Conservation (phyloP, 2,329 filamentous ascomycete species). For the Stylonectria norvegica region DNA sequence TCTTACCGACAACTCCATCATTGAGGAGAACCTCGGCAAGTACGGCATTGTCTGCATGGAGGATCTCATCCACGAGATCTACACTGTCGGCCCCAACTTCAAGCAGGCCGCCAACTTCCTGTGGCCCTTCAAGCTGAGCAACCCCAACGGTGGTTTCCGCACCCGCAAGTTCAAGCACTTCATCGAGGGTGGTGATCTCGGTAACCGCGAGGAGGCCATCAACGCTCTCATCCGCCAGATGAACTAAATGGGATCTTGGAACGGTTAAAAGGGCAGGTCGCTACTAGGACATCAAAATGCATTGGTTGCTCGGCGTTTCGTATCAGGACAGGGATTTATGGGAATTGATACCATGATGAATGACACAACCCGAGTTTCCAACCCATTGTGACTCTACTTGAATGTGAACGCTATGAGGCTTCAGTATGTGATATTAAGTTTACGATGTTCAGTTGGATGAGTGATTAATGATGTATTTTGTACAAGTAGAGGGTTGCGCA, state of each 20-base stretch:
- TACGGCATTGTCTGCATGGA: slow-evolving; percentile 99
- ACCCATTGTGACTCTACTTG: slow-evolving; percentile 18
- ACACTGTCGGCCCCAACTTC: slow-evolving; percentile 98
- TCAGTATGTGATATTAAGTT: not conserved
- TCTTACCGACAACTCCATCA: slow-evolving; percentile 95
- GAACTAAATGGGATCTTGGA: slow-evolving; percentile 63
- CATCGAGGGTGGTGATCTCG: slow-evolving; percentile 96
- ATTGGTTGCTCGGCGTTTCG: slow-evolving; percentile 41
- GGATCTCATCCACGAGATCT: slow-evolving; percentile 99
- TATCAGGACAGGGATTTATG: slow-evolving; percentile 37
- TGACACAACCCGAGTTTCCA: slow-evolving; percentile 40
- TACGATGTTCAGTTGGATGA: not conserved
- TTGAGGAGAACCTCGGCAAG: slow-evolving; percentile 95
- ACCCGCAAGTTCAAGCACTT: slow-evolving; percentile 98
- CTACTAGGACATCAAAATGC: slow-evolving; percentile 32
- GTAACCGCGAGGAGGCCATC: slow-evolving; percentile 98
- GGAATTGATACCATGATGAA: slow-evolving; percentile 42
- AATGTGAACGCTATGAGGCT: slow-evolving; percentile 1
- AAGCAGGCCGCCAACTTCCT: slow-evolving; percentile 99
- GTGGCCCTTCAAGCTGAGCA: slow-evolving; percentile 99
- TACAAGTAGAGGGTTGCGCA: slow-evolving; percentile 14
- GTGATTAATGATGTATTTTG: not conserved
- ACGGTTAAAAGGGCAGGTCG: slow-evolving; percentile 23
- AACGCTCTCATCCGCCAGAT: slow-evolving; percentile 95
- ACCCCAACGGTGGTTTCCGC: slow-evolving; percentile 95